Evolutionary conservation across 202 grass and related monocot species (phyloP), one percentile per base, ranked within the genome.

Genomic region (Eragrostis tef): DNA sequence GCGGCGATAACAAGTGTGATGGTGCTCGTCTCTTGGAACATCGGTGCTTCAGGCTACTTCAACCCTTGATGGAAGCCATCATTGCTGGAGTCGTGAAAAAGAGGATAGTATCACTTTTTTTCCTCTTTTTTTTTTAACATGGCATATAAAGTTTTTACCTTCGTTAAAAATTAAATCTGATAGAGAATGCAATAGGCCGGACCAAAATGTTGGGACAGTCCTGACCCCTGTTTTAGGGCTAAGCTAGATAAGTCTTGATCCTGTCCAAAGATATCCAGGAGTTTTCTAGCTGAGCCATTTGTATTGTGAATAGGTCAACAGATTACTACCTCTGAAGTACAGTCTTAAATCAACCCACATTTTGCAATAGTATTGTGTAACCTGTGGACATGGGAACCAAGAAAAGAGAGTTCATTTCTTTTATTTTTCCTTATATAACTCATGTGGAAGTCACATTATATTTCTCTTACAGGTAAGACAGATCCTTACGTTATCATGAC

Each of bases 401-500:
- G 10, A 44, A 16, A 77, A 27, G 45, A 5, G 12, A n/a, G 12
- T 56, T 20, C 1, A 2, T 58, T 53, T 49, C 58, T 53, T 79
- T 36, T 46, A 31, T 31, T n/a, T 48, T 70, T 77, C 50, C 8
- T 56, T 64, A 19, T 20, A 22, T 62, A 19, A 61, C 59, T 85
- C 17, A 17, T 52, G 29, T 48, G 4, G 70, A 22, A 31, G 63
- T 83, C 46, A 65, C 19, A 59, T 17, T 88, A 53, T 64, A 58
- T 71, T 66, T 67, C 60, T 81, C 73, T 62, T 66, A 25, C 85
- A 99, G 96, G 90, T 19, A 96, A 99, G 85, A 96, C 93, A 24
- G 96, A 99, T 84, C 96, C 96, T 74, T 96, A 93, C 20, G 96
- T 96, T 85, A 77, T 86, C 41, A 86, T 99, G 80, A 96, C 74